Conservation (phyloP, 1,284 basidiomycete genomes). For the Moniliophthora roreri region DNA sequence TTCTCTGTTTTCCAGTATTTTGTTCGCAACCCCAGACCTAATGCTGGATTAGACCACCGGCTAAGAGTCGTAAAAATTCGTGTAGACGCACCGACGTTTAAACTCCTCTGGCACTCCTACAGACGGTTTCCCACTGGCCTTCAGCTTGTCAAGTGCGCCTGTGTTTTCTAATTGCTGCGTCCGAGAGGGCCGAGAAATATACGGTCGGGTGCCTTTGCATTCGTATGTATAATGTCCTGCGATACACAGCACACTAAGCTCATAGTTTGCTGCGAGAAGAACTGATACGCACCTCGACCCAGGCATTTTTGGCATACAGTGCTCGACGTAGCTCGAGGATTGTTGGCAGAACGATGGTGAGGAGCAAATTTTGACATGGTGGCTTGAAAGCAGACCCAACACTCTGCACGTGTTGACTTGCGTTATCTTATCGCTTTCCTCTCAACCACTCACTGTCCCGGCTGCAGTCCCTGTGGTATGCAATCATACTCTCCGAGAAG, state of each 20-base stretch:
- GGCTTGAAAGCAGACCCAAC: neutral
- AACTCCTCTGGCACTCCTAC: slow-evolving; percentile 82
- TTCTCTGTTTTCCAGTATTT: slow-evolving; percentile 72
- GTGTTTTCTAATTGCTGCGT: slow-evolving; percentile 78
- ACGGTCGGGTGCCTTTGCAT: slow-evolving; percentile 72
- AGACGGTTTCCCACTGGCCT: slow-evolving; percentile 63
- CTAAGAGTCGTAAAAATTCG: slow-evolving; percentile 4
- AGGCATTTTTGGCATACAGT: slow-evolving; percentile 83
- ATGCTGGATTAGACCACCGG: slow-evolving; percentile 7
- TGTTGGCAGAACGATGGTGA: slow-evolving; percentile 57
- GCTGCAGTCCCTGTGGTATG: too few species aligned
- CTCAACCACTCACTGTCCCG: too few species aligned
- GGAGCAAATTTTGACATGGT: slow-evolving; percentile 81
- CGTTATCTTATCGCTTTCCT: neutral
- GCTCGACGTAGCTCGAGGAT: slow-evolving; percentile 57
- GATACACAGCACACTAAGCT: neutral
- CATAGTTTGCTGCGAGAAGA: slow-evolving; percentile 57
- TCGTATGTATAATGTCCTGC: slow-evolving; percentile 79
- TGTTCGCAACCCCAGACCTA: slow-evolving; percentile 71
- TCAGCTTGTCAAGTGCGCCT: slow-evolving; percentile 58
- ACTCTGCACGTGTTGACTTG: neutral
- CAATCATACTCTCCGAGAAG: too few species aligned
- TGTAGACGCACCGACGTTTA: slow-evolving; percentile 60
- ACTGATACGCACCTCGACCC: slow-evolving; percentile 58
- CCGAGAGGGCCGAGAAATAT: slow-evolving; percentile 74